phyloP scores from a whole-genome alignment of 208 protist genomes.

The Blastocrithidia nonstop region DNA sequence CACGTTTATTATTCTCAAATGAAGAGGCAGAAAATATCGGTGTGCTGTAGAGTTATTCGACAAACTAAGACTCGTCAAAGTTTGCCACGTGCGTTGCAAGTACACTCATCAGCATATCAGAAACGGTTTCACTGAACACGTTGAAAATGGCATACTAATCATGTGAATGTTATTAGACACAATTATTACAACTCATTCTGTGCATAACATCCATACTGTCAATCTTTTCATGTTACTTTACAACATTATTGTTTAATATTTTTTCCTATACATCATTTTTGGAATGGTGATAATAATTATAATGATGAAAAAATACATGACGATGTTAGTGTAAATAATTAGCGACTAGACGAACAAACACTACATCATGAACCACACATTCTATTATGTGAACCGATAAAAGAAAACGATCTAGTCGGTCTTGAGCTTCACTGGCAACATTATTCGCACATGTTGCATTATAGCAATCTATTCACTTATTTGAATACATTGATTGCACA shows the following conservation, averaged over 20 bases:
- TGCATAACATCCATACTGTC: neutral
- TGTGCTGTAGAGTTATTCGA: slow-evolving; percentile 50
- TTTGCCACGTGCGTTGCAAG: slow-evolving; percentile 22
- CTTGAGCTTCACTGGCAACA: slow-evolving; percentile 25
- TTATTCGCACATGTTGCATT: slow-evolving; percentile 5
- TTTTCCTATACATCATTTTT: neutral
- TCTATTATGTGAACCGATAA: slow-evolving; percentile 41
- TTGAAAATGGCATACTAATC: slow-evolving; percentile 56
- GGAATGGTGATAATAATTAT: neutral
- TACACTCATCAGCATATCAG: slow-evolving; percentile 27
- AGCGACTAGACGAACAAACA: slow-evolving; percentile 36
- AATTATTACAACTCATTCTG: neutral
- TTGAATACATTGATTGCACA: too few species aligned
- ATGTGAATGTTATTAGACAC: slow-evolving; percentile 32
- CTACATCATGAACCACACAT: slow-evolving; percentile 22
- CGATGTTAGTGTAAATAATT: slow-evolving; percentile 57
- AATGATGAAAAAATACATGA: slow-evolving; percentile 42
- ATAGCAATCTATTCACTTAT: too few species aligned
- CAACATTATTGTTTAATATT: neutral
- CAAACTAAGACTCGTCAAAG: slow-evolving; percentile 70
- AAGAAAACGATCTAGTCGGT: slow-evolving; percentile 43
- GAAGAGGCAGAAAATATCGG: too few species aligned
- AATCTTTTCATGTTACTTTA: neutral
- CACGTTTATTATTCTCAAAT: too few species aligned
- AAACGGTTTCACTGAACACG: slow-evolving; percentile 27